Conservation (phyloP, 345 rosid species). For the Clausena lansium region DNA sequence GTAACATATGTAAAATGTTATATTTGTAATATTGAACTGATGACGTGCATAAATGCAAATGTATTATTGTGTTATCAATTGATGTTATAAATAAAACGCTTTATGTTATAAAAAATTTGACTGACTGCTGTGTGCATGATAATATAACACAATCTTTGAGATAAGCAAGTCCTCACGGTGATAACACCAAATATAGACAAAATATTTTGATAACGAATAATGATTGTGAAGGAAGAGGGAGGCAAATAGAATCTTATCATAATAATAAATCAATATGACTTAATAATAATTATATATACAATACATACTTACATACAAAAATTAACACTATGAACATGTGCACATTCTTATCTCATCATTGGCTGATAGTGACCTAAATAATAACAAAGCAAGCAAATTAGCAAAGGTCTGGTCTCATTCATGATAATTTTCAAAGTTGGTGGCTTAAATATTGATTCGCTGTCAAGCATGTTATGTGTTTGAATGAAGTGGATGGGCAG, state of each 20-base stretch:
- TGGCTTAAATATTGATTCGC: constrained; percentile 1
- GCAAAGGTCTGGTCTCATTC: neutral
- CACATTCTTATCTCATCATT: neutral
- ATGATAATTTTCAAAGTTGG: neutral
- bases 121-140: neutral
- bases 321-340: neutral
- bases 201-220: neutral
- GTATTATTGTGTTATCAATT: too few relatives aligned
- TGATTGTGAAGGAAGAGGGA: neutral
- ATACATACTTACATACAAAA: neutral
- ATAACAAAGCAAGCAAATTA: neutral
- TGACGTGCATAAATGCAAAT: too few relatives aligned
- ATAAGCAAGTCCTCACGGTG: neutral
- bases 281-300: neutral
- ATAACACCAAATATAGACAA: neutral
- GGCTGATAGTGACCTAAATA: neutral
- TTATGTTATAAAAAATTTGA: too few relatives aligned
- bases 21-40: too few relatives aligned
- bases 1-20: too few relatives aligned
- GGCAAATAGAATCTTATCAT: neutral
- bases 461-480: neutral
- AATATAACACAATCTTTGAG: neutral
- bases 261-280: neutral
- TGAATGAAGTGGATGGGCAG: neutral
- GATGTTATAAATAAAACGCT: too few relatives aligned